Conservation (phyloP, 1,139 yeast genomes). For the Protomyces inouyei region DNA sequence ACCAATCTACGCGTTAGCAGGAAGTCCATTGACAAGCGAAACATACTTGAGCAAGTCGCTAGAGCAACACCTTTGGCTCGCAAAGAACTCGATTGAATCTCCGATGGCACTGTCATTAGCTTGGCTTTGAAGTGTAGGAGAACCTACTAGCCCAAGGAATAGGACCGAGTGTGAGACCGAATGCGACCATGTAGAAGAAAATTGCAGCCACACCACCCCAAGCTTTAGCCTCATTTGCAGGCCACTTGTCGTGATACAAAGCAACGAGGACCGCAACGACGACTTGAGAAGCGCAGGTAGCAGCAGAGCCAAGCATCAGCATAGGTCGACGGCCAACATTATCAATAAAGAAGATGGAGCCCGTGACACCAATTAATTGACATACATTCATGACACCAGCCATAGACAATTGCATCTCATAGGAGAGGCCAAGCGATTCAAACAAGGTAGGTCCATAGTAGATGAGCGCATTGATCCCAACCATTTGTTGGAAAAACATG, state of each 20-base stretch:
- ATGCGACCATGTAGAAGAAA: constrained; percentile 22
- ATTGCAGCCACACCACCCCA: constrained; percentile 26
- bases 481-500: constrained; percentile 62
- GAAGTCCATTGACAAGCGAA: not conserved
- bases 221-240: constrained; percentile 15
- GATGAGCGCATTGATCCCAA: constrained; percentile 64
- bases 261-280: constrained; percentile 57
- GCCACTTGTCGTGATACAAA: constrained; percentile 16
- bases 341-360: constrained; percentile 49
- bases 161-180: constrained; percentile 26
- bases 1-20: constrained; percentile 12
- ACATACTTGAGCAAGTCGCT: constrained; percentile 20
- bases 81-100: constrained; percentile 25
- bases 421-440: constrained; percentile 46
- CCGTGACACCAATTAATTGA: constrained; percentile 31
- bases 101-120: constrained; percentile 14
- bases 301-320: constrained; percentile 57
- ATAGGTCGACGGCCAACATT: constrained; percentile 65
- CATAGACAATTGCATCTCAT: constrained; percentile 42
- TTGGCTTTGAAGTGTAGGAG: not conserved
- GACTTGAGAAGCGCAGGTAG: constrained; percentile 61
- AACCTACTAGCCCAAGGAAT: constrained; percentile 26
- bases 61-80: constrained; percentile 30
- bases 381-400: constrained; percentile 33
- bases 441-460: constrained; percentile 68